A percentile compares a stretch with the other conserved stretches of the same genome.
Evolutionary conservation across 129 eudicot species (phyloP).

Genomic region (Saposhnikovia divaricata): DNA sequence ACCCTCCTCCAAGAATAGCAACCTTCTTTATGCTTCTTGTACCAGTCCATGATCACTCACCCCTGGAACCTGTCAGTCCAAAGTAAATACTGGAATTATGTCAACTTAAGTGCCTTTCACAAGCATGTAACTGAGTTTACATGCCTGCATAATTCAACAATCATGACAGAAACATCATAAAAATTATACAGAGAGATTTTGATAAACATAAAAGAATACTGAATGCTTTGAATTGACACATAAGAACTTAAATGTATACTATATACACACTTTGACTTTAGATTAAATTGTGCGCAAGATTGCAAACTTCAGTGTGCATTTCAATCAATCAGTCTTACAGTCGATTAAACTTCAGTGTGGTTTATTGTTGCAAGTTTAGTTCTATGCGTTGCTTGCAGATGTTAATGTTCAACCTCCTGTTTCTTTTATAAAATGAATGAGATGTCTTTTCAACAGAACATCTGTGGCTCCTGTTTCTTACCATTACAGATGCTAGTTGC

Average conservation of each 20-base stretch:
- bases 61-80: constrained; percentile 68
- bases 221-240: background rate
- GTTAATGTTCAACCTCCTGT: background rate
- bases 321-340: background rate
- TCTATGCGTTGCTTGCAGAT: background rate
- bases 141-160: background rate
- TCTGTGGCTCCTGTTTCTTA: too few species aligned
- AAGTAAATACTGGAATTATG: background rate
- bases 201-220: too few species aligned
- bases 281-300: background rate
- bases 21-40: constrained; percentile 68
- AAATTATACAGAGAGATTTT: background rate
- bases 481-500: too few species aligned
- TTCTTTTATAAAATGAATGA: background rate
- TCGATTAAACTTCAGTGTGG: background rate
- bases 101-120: background rate
- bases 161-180: background rate
- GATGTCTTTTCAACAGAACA: too few species aligned
- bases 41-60: constrained; percentile 68
- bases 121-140: background rate
- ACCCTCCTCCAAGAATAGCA: constrained; percentile 87
- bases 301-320: too few species aligned
- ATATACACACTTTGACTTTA: too few species aligned
- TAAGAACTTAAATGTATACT: background rate
- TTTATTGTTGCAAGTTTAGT: too few species aligned